Base-by-base conservation (phyloP, 176 grass and related monocot genomes). In the Saccharum officinarum region DNA sequence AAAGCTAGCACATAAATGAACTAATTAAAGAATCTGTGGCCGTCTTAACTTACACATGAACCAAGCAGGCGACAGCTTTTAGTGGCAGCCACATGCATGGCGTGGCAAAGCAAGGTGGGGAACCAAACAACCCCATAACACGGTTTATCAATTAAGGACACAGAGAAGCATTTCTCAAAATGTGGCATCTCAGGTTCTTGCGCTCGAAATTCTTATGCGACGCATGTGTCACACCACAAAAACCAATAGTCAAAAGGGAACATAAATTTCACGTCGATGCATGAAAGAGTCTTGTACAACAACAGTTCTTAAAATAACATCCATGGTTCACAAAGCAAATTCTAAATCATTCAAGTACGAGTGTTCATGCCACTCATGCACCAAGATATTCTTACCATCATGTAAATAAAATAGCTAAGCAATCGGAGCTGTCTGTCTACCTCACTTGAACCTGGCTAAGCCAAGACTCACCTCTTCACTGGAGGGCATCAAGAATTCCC, bases 401-500 rank as follows among this genome's bases (percentile, higher is more conserved):
- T 17, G 15, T 50, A 50, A 15, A 16, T 15, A 50, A 6, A 50
- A 49, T 49, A 16, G 46, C 46, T 49, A 15, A 50, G 14, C 47
- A 17, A 50, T 50, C 4, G 4, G 15, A 17, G 47, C 47, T 15
- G 4, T 50, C 5, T 0, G 15, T 50, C 15, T 17, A 4, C 47
- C 47, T 50, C 47, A 50, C 47, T 17, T 60, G 30, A 86, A 71
- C 37, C 64, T 81, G 20, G 8, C 62, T 8, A 81, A 36, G 31
- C 70, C 77, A n/a, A 89, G 52, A n/a, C 40, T 76, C 25, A 31
- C 63, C 70, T 76, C 50, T 4, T 76, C 78, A 4, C 70, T 67
- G 4, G 71, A 76, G 39, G 54, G 80, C 8, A 10, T 40, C 49
- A 81, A 5, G 71, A 85, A 76, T 15, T 89, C 49, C 77, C 77